phyloP scores from a whole-genome alignment of 805 yeast species.

The Nakazawaea populi region DNA sequence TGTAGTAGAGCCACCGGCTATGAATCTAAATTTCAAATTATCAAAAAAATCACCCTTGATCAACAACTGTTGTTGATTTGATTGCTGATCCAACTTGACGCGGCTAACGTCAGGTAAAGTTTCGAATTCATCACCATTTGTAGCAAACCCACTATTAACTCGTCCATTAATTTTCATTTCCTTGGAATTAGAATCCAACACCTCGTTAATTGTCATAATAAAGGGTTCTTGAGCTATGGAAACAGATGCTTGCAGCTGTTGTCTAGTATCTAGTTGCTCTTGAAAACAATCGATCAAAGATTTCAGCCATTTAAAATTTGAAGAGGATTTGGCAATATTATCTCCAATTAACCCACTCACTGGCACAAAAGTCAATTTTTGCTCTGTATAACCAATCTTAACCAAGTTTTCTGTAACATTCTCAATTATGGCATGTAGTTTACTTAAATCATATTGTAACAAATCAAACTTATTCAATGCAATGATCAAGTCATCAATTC shows the following conservation, averaged over 20 bases:
- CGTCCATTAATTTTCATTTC: conserved; percentile 58
- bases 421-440: conserved; percentile 45
- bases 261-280: conserved; percentile 31
- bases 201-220: conserved; percentile 59
- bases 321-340: conserved; percentile 47
- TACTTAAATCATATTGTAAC: conserved; percentile 46
- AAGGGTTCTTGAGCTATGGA: conserved; percentile 33
- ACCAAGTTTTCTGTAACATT: conserved; percentile 45
- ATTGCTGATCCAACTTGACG: conserved; percentile 33
- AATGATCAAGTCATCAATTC: conserved; percentile 54
- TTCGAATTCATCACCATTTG: conserved; percentile 61
- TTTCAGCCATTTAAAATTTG: conserved; percentile 17
- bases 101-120: conserved; percentile 46
- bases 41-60: conserved; percentile 48
- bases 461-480: conserved; percentile 71
- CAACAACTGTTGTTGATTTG: conserved; percentile 28
- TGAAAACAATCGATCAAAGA: conserved; percentile 43
- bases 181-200: conserved; percentile 41
- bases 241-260: conserved; percentile 18
- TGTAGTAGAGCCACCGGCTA: conserved; percentile 9
- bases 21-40: conserved; percentile 32
- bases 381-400: conserved; percentile 41
- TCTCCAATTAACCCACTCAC: conserved; percentile 65
- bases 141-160: conserved; percentile 60
- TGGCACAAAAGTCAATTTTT: conserved; percentile 50